These are phyloP conservation scores for Calycina marina DNA, from an alignment of 2,329 filamentous ascomycete genomes.

Conservation along the genomic window DNA sequence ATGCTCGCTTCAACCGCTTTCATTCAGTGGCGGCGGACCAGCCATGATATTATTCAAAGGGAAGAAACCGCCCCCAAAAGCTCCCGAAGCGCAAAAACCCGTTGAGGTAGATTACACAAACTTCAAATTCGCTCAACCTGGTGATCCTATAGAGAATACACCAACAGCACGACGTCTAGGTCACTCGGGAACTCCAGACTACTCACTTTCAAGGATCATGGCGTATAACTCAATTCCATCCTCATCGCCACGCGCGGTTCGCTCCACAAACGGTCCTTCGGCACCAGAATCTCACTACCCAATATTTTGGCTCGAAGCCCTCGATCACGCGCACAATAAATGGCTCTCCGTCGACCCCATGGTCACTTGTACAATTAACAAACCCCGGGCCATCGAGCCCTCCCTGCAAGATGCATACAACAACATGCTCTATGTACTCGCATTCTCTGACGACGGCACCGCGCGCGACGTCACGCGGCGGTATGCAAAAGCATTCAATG, in stretches of 20 bases:
- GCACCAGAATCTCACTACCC: conserved; percentile 63
- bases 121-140: conserved; percentile 6
- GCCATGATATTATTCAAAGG: conserved; percentile 22
- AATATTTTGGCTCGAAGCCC: conserved; percentile 88
- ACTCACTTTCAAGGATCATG: conserved; percentile 31
- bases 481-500: conserved; percentile 78
- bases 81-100: conserved; percentile 9
- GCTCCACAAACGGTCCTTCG: conserved; percentile 23
- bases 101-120: conserved; percentile 3
- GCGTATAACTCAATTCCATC: too few relatives aligned
- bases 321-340: conserved; percentile 74
- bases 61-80: conserved; percentile 22
- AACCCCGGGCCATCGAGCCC: conserved; percentile 65
- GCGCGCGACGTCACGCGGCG: conserved; percentile 76
- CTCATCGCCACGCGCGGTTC: conserved; percentile 17
- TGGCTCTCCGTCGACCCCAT: conserved; percentile 83
- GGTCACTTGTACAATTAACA: conserved; percentile 66
- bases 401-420: conserved; percentile 64
- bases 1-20: conserved; percentile 73
- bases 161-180: conserved; percentile 20
- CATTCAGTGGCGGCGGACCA: conserved; percentile 27
- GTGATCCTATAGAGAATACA: conserved; percentile 5
- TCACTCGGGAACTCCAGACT: conserved; percentile 31
- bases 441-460: conserved; percentile 66
- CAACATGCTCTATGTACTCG: conserved; percentile 67